Base-by-base conservation (phyloP, 139 green algal species). In the Medakamo hakoo region DNA sequence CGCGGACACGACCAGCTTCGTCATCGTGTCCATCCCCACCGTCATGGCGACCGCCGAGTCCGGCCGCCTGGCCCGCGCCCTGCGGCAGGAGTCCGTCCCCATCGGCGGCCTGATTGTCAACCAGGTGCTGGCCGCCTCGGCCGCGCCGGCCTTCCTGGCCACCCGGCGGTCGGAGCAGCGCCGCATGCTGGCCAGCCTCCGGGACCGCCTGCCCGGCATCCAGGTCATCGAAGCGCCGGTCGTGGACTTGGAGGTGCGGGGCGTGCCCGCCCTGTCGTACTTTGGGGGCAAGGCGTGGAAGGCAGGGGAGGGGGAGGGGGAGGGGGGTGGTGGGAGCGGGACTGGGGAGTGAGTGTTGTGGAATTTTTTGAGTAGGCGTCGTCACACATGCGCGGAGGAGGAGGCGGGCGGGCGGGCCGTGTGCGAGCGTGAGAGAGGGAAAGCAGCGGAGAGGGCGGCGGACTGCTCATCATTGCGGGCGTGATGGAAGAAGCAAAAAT, bases 21-120 rank as follows among this genome's bases (percentile, higher is more conserved):
- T 98, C 2, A 91, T 98, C 27, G 93, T 97, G 3, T 95, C 87
- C 61, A 99, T 99, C 57, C 93, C 93, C 27, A 99, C 93, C 16
- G 75, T 91, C 56, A 97, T 99, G 90, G 91, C 91, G 3, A 80
- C 85, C 0, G 80, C 77, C 22, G 92, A 99, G 77, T 92, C 77
- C 66, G 75, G 71, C 9, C 78, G 91, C 2, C 80, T 99, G 49
- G 80, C 86, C 27, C 32, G 63, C 30, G 63, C 74, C 20, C 66
- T 84, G 49, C 59, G 65, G 73, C 65, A 80, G 55, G 68, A 80
- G 27, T 81, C 94, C 71, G 87, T 98, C 22, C 93, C 91, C 0
- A 69, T 95, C 29, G 75, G 82, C 19, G 80, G 78, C 3, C 70
- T 97, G 9, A 76, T 98, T 22, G 70, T 98, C 28, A 98, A 98